These are phyloP conservation scores for Balakata baccata DNA, from an alignment of 345 rosid species.

Conservation along the genomic window DNA sequence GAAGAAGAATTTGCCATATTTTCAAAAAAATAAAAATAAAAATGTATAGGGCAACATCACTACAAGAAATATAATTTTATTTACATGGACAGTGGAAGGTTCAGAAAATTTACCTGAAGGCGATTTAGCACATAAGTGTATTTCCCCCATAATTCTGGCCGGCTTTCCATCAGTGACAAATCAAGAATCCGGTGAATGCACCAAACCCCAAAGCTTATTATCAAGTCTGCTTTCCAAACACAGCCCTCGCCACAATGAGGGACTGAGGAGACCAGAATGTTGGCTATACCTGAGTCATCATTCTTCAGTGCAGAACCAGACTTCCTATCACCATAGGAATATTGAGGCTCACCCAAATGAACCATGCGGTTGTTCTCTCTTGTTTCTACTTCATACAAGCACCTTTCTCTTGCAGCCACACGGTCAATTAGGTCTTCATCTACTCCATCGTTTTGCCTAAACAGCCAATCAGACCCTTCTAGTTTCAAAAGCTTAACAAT, in stretches of 20 bases:
- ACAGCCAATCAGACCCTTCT: slow-evolving; percentile 97
- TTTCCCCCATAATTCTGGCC: slow-evolving; percentile 98
- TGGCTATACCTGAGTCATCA: slow-evolving; percentile 29
- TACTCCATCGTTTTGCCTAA: slow-evolving; percentile 74
- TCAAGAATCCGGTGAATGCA: slow-evolving; percentile 88
- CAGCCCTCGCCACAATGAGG: slow-evolving; percentile 96
- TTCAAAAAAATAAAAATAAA: not conserved
- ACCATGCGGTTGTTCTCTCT: slow-evolving; percentile 50
- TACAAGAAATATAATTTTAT: not conserved
- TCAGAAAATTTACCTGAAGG: slow-evolving; percentile 66
- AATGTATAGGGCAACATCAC: not conserved
- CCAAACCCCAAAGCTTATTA: slow-evolving; percentile 96
- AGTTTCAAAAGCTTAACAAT: slow-evolving; percentile 70
- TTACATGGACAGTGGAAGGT: not conserved
- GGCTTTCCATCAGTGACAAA: slow-evolving; percentile 90
- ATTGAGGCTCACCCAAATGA: slow-evolving; percentile 46
- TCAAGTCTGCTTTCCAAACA: slow-evolving; percentile 72
- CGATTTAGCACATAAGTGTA: slow-evolving; percentile 92
- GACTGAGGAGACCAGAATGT: slow-evolving; percentile 51
- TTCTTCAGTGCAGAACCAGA: slow-evolving; percentile 25
- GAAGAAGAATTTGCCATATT: not conserved
- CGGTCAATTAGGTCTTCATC: slow-evolving; percentile 88
- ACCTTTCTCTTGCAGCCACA: slow-evolving; percentile 87
- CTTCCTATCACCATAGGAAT: slow-evolving; percentile 34
- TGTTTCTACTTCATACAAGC: slow-evolving; percentile 67